Evolutionary conservation across 768 basidiomycete species (phyloP).

Genomic region (Tylopilus rubrobrunneus): DNA sequence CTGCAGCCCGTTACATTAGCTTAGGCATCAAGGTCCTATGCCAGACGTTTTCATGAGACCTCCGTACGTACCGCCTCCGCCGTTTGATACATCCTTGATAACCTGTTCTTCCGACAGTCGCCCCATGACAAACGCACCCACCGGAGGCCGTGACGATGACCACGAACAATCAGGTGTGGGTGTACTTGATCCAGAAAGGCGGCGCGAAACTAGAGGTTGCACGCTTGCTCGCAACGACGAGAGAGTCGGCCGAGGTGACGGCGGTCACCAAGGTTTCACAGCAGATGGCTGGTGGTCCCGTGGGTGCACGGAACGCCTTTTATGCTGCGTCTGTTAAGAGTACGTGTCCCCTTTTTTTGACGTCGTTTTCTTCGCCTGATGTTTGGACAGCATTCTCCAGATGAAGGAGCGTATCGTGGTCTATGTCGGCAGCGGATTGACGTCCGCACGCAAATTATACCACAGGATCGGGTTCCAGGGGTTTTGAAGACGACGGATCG

Average conservation of each 20-base stretch:
- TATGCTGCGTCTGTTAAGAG: conserved; percentile 53
- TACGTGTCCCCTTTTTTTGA: conserved; percentile 15
- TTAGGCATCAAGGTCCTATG: conserved; percentile 44
- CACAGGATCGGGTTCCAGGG: conserved; percentile 19
- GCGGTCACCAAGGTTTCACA: conserved; percentile 74
- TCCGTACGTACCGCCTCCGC: conserved; percentile 44
- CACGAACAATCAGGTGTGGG: conserved; percentile 49
- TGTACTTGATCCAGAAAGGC: conserved; percentile 40
- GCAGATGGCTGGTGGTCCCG: conserved; percentile 44
- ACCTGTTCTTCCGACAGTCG: conserved; percentile 33
- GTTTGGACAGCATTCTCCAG: conserved; percentile 27
- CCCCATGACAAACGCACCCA: conserved; percentile 52
- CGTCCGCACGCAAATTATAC: conserved; percentile 14
- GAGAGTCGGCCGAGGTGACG: conserved; percentile 51
- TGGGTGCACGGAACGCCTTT: conserved; percentile 59
- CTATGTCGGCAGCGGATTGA: conserved; percentile 47
- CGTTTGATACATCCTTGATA: background rate
- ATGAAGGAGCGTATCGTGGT: conserved; percentile 41
- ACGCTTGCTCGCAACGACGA: conserved; percentile 63
- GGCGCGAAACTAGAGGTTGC: conserved; percentile 41
- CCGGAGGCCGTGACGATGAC: conserved; percentile 53
- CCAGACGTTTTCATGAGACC: conserved; percentile 49
- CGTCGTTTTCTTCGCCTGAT: background rate
- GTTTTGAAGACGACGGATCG: background rate
- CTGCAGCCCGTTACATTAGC: too few species aligned